Conservation (phyloP, 2,329 filamentous ascomycete species). For the Alternaria gaisen region DNA sequence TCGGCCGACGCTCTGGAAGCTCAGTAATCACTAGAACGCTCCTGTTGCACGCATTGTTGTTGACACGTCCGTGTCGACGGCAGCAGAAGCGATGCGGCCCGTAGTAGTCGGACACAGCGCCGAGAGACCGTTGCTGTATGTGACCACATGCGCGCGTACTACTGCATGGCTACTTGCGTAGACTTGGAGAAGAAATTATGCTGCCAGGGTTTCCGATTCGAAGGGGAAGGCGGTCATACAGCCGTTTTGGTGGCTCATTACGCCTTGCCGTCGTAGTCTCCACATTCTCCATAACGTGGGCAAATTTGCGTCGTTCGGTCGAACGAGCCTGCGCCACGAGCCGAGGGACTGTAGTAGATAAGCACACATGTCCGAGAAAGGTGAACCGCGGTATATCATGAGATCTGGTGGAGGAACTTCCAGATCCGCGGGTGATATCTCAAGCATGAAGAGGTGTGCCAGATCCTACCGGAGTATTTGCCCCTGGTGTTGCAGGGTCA, state of each 20-base stretch:
- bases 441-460: slow-evolving; percentile 47
- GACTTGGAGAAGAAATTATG: not conserved
- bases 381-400: not conserved
- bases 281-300: slow-evolving; percentile 4
- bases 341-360: slow-evolving; percentile 12
- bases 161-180: not conserved
- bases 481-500: slow-evolving; percentile 47
- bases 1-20: not conserved
- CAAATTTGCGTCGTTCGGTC: slow-evolving; percentile 5
- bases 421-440: slow-evolving; percentile 10
- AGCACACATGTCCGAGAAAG: slow-evolving; percentile 11
- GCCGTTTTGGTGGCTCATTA: slow-evolving; percentile 1
- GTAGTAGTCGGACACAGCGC: not conserved
- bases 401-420: slow-evolving; percentile 1
- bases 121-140: not conserved
- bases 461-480: slow-evolving; percentile 43
- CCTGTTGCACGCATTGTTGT: not conserved
- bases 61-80: slow-evolving; percentile 1
- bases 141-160: not conserved
- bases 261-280: slow-evolving; percentile 7
- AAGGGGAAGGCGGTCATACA: not conserved
- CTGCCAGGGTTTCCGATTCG: slow-evolving; percentile 1
- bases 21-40: not conserved
- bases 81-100: not conserved
- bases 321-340: slow-evolving; percentile 10